A percentile compares a stretch with the other conserved stretches of the same genome.
These are phyloP conservation scores for Pythium aquatile DNA, from an alignment of 352 stramenopile species.

Conservation along the genomic window DNA sequence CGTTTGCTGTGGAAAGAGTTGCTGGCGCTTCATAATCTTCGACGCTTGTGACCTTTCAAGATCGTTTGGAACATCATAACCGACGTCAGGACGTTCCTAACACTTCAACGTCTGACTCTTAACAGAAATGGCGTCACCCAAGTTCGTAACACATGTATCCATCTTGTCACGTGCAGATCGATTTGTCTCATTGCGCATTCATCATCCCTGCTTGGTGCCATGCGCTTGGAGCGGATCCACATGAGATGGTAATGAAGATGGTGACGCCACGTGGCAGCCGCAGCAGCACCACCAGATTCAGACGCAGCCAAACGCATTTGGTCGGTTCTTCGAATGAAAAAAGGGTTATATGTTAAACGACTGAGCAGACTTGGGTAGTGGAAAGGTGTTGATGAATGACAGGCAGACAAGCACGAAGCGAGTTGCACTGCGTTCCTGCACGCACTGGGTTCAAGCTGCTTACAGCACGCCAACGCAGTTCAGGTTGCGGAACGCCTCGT, in stretches of 20 bases:
- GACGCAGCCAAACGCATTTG: neutral
- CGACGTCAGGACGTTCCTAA: neutral
- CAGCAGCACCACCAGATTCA: neutral
- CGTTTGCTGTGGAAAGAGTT: neutral
- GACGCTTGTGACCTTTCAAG: slow-evolving; percentile 21
- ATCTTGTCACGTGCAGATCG: neutral
- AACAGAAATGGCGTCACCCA: no score
- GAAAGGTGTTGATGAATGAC: neutral
- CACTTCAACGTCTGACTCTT: no score
- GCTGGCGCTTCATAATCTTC: neutral
- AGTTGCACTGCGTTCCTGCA: neutral
- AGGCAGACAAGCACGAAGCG: neutral
- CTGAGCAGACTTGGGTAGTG: slow-evolving; percentile 1
- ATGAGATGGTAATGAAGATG: neutral
- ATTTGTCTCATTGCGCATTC: slow-evolving; percentile 1
- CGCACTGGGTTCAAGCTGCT: slow-evolving; percentile 14
- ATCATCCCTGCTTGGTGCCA: neutral
- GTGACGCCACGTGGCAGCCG: neutral
- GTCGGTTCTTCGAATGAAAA: neutral
- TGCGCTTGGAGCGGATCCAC: neutral
- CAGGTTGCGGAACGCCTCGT: slow-evolving; percentile 91
- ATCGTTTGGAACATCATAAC: slow-evolving; percentile 16
- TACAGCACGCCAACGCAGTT: slow-evolving; percentile 74
- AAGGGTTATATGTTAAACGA: slow-evolving; percentile 2
- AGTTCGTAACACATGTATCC: neutral